Base-by-base conservation (phyloP, 2,329 filamentous ascomycete species). In the Diaporthe eres region DNA sequence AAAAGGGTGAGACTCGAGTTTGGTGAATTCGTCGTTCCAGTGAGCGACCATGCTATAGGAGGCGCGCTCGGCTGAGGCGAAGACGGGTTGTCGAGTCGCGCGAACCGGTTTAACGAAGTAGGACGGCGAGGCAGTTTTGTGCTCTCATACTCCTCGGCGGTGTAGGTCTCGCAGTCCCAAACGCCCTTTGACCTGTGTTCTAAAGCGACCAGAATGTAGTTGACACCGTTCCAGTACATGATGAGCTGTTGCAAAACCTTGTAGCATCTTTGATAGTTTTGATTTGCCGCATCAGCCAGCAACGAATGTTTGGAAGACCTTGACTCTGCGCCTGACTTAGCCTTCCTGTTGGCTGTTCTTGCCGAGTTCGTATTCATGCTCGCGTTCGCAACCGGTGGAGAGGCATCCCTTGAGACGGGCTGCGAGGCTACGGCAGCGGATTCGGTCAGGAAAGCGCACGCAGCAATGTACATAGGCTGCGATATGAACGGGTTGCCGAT, bases 401-500 rank as follows among this genome's bases (percentile, higher is more conserved):
- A 90, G 1, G 85, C 82, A 49, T 92, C 90, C 72, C 91, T 88
- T 0, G 93, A 94, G 39, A 92, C 82, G 28, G 92, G 88, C 75
- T 92, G 91, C 0, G 93, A 93, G 31, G 93, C 92, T 77, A 92
- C 92, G 19, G 93, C 90, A 4, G 91, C 92, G 6, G 94, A 95
- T 81, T 98, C 95, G 85, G 95, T 95, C 22, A 98, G 86, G 79
- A 98, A 98, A 0, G 95, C 95, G 81, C 95, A 97, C 0, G 95
- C 95, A 0, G 95, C 95, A 76, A 98, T 96, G 80, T 97, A 98
- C 81, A 97, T 97, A 0, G 95, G 95, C 83, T 98, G 95, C 65
- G 94, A 95, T 0, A 94, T 97, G 78, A 98, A 98, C 0, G 95
- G 95, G 76, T 97, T 98, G 1, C 95, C 94, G 47, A 96, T 93